Evolutionary conservation across 106 monocot species (phyloP), one percentile per base, ranked within the genome.

Genomic region (Phalaenopsis equestris): DNA sequence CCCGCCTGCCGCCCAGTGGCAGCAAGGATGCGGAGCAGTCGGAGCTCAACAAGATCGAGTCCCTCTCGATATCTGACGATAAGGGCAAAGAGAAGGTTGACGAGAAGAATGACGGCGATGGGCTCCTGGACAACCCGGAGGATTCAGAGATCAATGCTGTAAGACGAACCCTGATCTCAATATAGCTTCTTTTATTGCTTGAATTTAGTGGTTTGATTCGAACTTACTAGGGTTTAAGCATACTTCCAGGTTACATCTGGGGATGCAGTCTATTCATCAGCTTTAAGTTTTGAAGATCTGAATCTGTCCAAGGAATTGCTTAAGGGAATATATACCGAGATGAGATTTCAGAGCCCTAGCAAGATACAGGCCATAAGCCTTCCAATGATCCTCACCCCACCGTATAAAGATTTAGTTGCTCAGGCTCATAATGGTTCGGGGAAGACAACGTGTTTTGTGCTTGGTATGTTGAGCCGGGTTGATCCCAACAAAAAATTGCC

Each of bases 341-440:
- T 97, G 97, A 84, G 87, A 48, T 97, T 97, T 72, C 90, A 85
- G 80, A 84, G 83, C 41, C 94, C 97, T 2, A 97, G 97, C 84
- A 97, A 97, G 85, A 97, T 97, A 70, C 96, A 97, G 82, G 96
- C 92, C 3, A 82, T 97, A 39, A 90, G 86, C 38, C 94, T 97
- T 15, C 97, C 96, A 17, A 94, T 97, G 96, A 97, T 97, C 75
- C 90, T 97, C 14, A 87, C 87, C 23, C 96, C 97, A 39, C 97
- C 97, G 2, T 80, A 92, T 80, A 94, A 90, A 55, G 90, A 97
- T 86, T 79, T 97, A 65, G 89, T 97, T 5, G 97, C 97, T 55
- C 97, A 97, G 77, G 97, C 97, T 21, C 97, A 97, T 81, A 97
- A 97, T 80, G 97, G 97, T 19, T 94, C 94, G 11, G 97, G 97